Conservation (phyloP, 352 stramenopile species). For the Pythium sp. region DNA sequence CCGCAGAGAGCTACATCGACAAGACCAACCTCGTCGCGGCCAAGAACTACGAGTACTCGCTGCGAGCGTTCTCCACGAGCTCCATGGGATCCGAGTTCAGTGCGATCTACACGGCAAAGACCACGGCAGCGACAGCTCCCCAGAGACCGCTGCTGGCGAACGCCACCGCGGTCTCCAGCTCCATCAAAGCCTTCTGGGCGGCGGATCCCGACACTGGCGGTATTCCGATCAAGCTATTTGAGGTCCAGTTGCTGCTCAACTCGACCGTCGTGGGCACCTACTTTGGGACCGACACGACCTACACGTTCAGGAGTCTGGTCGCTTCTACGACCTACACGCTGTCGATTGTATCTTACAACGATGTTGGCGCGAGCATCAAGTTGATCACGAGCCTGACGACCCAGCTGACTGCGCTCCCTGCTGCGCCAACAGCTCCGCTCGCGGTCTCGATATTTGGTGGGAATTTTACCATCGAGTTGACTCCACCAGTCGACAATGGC, state of each 20-base stretch:
- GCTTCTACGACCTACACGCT: constrained; percentile 34
- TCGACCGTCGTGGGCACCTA: constrained; percentile 19
- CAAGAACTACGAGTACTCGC: constrained; percentile 47
- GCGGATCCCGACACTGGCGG: constrained; percentile 45
- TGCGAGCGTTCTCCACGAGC: constrained; percentile 38
- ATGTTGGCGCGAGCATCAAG: constrained; percentile 27
- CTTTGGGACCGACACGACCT: constrained; percentile 17
- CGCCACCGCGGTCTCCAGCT: constrained; percentile 28
- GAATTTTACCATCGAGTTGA: constrained; percentile 55
- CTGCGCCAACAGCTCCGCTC: constrained; percentile 24
- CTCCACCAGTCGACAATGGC: constrained; percentile 36
- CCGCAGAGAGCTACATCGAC: constrained; percentile 31
- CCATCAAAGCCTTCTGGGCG: constrained; percentile 35
- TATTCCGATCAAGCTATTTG: constrained; percentile 31
- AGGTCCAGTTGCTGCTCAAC: constrained; percentile 29
- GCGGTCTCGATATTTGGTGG: constrained; percentile 44
- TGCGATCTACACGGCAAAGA: constrained; percentile 27
- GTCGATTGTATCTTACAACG: constrained; percentile 31
- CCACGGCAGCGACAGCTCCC: constrained; percentile 33
- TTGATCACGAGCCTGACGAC: constrained; percentile 28
- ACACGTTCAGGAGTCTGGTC: constrained; percentile 36
- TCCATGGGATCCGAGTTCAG: constrained; percentile 43
- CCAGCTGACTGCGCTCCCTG: constrained; percentile 17
- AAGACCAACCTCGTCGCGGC: constrained; percentile 27
- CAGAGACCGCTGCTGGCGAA: constrained; percentile 19